Percentiles rank a stretch among this genome's conserved stretches.
Evolutionary conservation across 768 basidiomycete genomes (phyloP).

Genomic region (Pulveroboletus sp.): DNA sequence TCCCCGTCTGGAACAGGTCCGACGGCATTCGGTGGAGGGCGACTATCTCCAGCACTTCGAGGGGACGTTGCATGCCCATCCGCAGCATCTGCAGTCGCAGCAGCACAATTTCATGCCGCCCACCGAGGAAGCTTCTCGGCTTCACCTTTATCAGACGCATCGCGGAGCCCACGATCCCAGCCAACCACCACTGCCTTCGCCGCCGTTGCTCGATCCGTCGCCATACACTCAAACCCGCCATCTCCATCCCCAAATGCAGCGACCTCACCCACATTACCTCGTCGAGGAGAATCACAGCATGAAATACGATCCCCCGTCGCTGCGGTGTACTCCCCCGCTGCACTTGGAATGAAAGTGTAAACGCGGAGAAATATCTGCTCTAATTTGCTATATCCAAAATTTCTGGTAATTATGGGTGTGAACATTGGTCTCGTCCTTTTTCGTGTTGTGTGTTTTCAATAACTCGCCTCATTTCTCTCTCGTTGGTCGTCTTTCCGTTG

Average conservation of each 20-base stretch:
- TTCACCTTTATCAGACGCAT: conserved; percentile 34
- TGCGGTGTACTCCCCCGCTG: conserved; percentile 42
- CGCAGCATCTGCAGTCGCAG: conserved; percentile 23
- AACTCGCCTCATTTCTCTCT: not conserved
- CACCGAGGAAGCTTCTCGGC: conserved; percentile 28
- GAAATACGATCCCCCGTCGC: conserved; percentile 43
- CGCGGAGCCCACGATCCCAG: conserved; percentile 32
- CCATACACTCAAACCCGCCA: conserved; percentile 27
- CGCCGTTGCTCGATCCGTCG: conserved; percentile 32
- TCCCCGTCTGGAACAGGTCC: conserved; percentile 32
- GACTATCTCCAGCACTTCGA: conserved; percentile 37
- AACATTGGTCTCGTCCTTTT: conserved; percentile 20
- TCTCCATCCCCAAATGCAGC: conserved; percentile 32
- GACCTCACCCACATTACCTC: conserved; percentile 32
- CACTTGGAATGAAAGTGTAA: conserved; percentile 47
- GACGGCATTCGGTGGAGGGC: conserved; percentile 32
- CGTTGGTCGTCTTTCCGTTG: not conserved
- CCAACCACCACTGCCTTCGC: conserved; percentile 24
- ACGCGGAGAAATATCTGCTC: conserved; percentile 5
- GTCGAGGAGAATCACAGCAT: conserved; percentile 33
- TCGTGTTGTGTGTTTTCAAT: conserved; percentile 3
- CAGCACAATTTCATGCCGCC: conserved; percentile 25
- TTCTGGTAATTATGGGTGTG: conserved; percentile 21
- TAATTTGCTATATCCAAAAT: conserved; percentile 23
- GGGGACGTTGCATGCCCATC: conserved; percentile 31